Evolutionary conservation across 2,329 filamentous ascomycete genomes (phyloP).

Genomic region (Ophiognomonia clavigignenti-juglandacearum): DNA sequence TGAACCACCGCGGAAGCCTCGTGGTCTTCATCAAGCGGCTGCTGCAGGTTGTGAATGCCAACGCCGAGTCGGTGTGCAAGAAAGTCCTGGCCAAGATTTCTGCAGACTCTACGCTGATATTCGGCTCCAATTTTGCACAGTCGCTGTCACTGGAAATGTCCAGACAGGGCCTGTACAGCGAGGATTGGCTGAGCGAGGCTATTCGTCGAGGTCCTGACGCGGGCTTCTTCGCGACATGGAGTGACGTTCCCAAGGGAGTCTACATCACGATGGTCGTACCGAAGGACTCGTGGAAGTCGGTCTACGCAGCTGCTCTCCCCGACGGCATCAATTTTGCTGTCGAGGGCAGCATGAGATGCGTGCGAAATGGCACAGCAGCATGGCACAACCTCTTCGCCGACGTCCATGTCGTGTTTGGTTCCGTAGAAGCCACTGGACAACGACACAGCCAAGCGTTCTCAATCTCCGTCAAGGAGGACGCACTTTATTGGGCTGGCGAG

Average conservation of each 20-base stretch:
- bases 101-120: constrained; percentile 24
- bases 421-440: constrained; percentile 22
- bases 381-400: constrained; percentile 34
- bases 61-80: constrained; percentile 28
- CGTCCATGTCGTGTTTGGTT: constrained; percentile 38
- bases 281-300: constrained; percentile 20
- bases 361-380: constrained; percentile 2
- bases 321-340: constrained; percentile 14
- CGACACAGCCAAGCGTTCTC: constrained; percentile 26
- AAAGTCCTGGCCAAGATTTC: constrained; percentile 25
- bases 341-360: constrained; percentile 15
- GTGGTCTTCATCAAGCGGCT: constrained; percentile 33
- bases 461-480: constrained; percentile 30
- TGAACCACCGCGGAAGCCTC: constrained; percentile 35
- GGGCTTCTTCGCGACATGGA: constrained; percentile 32
- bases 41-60: constrained; percentile 27
- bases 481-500: constrained; percentile 30
- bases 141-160: constrained; percentile 33
- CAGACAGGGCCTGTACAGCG: constrained; percentile 28
- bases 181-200: constrained; percentile 25
- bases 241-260: constrained; percentile 29
- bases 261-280: constrained; percentile 34
- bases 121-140: constrained; percentile 28
- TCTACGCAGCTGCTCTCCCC: constrained; percentile 20
- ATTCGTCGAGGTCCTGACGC: constrained; percentile 17